Evolutionary conservation across 164 flowering plant genomes (phyloP).

Genomic region (Buxus sempervirens): DNA sequence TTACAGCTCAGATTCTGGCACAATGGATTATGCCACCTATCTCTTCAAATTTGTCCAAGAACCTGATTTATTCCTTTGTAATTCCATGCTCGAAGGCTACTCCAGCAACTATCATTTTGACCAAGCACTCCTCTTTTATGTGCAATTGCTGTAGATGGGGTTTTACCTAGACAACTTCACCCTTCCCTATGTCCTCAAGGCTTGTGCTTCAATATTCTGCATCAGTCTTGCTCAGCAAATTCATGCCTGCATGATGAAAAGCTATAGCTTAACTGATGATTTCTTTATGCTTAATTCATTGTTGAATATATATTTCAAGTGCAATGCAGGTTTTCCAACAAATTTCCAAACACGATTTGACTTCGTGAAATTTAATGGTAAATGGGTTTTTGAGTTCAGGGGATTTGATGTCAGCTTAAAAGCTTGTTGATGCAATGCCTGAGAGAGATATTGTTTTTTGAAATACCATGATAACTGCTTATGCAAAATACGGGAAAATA

Average conservation of each 20-base stretch:
- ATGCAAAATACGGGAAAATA: conserved; percentile 18
- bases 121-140: conserved; percentile 9
- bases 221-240: conserved; percentile 11
- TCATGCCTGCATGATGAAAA: conserved; percentile 12
- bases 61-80: conserved; percentile 24
- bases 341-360: conserved; percentile 12
- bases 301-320: conserved; percentile 20
- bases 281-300: conserved; percentile 17
- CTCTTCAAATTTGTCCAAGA: conserved; percentile 12
- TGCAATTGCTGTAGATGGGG: conserved; percentile 8
- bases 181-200: conserved; percentile 18
- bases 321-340: conserved; percentile 15
- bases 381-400: conserved; percentile 9
- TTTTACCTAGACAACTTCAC: conserved; percentile 10
- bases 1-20: too few species aligned
- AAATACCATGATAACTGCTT: conserved; percentile 24
- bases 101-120: conserved; percentile 7
- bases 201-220: conserved; percentile 11
- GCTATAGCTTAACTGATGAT: neutral
- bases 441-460: conserved; percentile 18
- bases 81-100: conserved; percentile 23
- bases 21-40: conserved; percentile 15
- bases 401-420: conserved; percentile 14
- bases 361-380: conserved; percentile 22
- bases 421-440: conserved; percentile 20